Evolutionary conservation across 1,284 basidiomycete species (phyloP), one percentile per base, ranked within the genome.

Genomic region (Trametes polyzona): DNA sequence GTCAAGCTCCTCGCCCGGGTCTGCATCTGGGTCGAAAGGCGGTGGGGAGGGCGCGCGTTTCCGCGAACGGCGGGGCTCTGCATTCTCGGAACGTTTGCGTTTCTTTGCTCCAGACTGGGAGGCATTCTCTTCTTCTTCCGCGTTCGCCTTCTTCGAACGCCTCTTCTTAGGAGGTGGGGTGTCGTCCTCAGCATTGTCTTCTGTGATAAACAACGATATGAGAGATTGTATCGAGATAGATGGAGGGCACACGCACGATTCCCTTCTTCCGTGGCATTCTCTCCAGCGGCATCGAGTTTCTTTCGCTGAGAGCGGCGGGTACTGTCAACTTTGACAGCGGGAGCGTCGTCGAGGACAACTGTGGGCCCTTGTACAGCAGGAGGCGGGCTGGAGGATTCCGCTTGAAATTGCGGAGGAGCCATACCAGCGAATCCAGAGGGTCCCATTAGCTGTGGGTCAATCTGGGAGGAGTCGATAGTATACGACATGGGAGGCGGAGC

Each of bases 1-100:
- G 65, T 92, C 90, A 37, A 92, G 73, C 32, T 88, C 85, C 67
- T 88, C 88, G 12, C 88, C 88, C 2, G 88, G 86, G 67, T 83
- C 80, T 0, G 82, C 83, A 46, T 78, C 74, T 24, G 79, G 73
- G 63, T 86, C 83, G 58, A 82, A 86, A 0, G 74, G 76, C 12
- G 83, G 80, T 4, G 79, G 72, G 11, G 82, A 80, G 4, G 80
- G 76, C 24, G 71, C 76, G 29, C 74, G 69, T n/a, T 59, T 61
- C 6, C 63, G 55, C 3, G 59, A 53, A 23, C 59, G 58, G 8
- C 62, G 58, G 1, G 59, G 51, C 4, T 59, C 55, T 16, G 63
- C n/a, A 21, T 50, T 54, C 44, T 54, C 46, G 36, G 56, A 55
- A 16, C 46, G 51, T 29, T 55, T 54, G 41, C 42, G 51, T 24